Percentiles rank a stretch among this genome's conserved stretches.
These are phyloP conservation scores for Ceriops decandra DNA, from an alignment of 345 rosid species.

Conservation along the genomic window DNA sequence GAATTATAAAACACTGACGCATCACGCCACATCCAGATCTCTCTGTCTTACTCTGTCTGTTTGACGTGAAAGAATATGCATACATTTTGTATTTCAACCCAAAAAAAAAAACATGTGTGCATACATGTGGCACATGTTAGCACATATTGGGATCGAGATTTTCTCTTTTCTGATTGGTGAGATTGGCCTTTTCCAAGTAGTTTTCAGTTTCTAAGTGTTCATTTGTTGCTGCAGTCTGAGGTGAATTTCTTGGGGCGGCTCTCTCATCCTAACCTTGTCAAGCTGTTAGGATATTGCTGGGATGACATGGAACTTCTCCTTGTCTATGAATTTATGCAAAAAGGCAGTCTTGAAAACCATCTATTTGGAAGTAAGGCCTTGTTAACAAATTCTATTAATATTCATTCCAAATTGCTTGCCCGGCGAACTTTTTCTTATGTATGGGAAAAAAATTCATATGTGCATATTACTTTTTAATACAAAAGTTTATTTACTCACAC, in stretches of 20 bases:
- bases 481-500: neutral
- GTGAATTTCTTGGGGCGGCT: slow-evolving; percentile 77
- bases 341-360: slow-evolving; percentile 94
- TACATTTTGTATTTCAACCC: neutral
- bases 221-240: slow-evolving; percentile 57
- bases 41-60: too few species aligned
- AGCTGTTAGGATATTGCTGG: slow-evolving; percentile 71
- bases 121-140: neutral
- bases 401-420: too few species aligned
- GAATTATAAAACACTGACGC: too few species aligned
- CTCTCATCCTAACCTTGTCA: slow-evolving; percentile 88
- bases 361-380: slow-evolving; percentile 66
- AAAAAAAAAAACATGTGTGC: too few species aligned
- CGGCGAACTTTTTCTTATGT: too few species aligned
- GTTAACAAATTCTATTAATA: too few species aligned
- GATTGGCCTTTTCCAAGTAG: too few species aligned
- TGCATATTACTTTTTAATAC: neutral
- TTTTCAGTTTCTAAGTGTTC: slow-evolving; percentile 2
- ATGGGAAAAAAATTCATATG: neutral
- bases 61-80: too few species aligned
- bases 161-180: neutral
- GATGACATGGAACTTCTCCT: slow-evolving; percentile 84
- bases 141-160: too few species aligned
- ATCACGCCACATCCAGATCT: too few species aligned
- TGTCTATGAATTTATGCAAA: slow-evolving; percentile 84